Conservation (phyloP, 768 basidiomycete genomes). For the Dictyophora rubrovolvata region DNA sequence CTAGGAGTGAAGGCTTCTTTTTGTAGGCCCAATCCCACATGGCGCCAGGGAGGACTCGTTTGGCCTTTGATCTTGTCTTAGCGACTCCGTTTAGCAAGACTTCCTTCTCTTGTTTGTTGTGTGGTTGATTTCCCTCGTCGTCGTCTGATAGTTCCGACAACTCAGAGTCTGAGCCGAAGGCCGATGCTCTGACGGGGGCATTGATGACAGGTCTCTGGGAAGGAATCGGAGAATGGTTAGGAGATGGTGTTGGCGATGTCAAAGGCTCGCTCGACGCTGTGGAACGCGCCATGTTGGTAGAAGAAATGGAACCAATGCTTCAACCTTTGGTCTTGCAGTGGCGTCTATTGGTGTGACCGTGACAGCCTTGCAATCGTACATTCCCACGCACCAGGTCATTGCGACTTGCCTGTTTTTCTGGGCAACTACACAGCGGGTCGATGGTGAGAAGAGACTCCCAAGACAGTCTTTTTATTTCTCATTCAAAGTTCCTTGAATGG, state of each 20-base stretch:
- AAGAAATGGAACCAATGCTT: background rate
- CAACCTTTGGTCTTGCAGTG: background rate
- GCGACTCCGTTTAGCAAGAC: slow-evolving; percentile 19
- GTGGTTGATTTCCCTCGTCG: slow-evolving; percentile 37
- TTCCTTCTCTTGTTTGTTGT: slow-evolving; percentile 12
- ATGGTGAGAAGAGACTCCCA: too few species aligned
- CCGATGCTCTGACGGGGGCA: slow-evolving; percentile 25
- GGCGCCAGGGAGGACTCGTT: slow-evolving; percentile 59
- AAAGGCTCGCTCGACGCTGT: slow-evolving; percentile 6
- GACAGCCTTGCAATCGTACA: background rate
- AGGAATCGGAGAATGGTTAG: background rate
- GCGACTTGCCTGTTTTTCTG: background rate
- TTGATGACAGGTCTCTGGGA: slow-evolving; percentile 15
- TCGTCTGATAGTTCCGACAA: slow-evolving; percentile 80
- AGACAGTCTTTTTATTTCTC: too few species aligned
- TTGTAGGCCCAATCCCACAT: slow-evolving; percentile 85
- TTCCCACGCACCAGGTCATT: background rate
- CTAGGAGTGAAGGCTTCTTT: slow-evolving; percentile 29
- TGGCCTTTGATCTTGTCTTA: slow-evolving; percentile 21
- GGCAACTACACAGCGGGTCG: too few species aligned
- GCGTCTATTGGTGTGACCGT: slow-evolving; percentile 1
- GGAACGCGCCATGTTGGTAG: slow-evolving; percentile 1
- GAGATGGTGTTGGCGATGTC: slow-evolving; percentile 9
- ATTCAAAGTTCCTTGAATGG: too few species aligned
- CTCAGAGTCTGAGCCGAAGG: slow-evolving; percentile 60